Conservation (phyloP, 495 filamentous ascomycete genomes). For the Penicillium canariense region DNA sequence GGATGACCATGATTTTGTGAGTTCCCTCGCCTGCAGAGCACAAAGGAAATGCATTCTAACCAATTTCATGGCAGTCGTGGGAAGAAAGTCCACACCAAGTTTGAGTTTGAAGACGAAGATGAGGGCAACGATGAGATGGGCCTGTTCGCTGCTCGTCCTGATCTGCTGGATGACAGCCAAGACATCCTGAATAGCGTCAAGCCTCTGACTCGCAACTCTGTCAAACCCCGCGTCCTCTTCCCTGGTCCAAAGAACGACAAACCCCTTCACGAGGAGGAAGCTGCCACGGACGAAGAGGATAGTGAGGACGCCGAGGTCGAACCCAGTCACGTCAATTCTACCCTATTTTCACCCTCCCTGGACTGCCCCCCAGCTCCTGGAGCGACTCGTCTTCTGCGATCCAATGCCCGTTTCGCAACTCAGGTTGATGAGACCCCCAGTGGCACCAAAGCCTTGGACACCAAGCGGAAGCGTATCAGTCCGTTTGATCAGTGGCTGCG, state of each 20-base stretch:
- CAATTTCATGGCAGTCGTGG: conserved; percentile 63
- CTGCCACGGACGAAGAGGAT: conserved; percentile 58
- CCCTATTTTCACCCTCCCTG: too few species aligned
- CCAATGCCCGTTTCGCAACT: conserved; percentile 24
- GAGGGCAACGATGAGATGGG: conserved; percentile 47
- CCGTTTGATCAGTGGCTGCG: conserved; percentile 67
- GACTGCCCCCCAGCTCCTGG: conserved; percentile 42
- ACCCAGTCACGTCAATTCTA: too few species aligned
- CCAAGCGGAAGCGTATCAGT: conserved; percentile 50
- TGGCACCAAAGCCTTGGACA: conserved; percentile 2
- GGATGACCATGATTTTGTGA: conserved; percentile 21
- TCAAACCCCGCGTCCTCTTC: conserved; percentile 87
- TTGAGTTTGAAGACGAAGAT: conserved; percentile 46
- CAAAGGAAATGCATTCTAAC: too few species aligned
- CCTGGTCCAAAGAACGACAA: conserved; percentile 44
- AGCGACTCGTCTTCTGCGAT: conserved; percentile 28
- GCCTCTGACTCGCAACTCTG: conserved; percentile 65
- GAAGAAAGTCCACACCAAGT: conserved; percentile 72
- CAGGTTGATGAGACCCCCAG: conserved; percentile 25
- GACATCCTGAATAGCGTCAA: conserved; percentile 33
- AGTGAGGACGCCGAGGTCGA: conserved; percentile 41
- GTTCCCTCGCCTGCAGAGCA: too few species aligned
- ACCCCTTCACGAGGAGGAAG: conserved; percentile 53
- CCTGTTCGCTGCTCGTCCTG: conserved; percentile 32
- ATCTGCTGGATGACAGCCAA: conserved; percentile 12